Evolutionary conservation across 2,329 filamentous ascomycete species (phyloP), one percentile per base, ranked within the genome.

Genomic region (Neofusicoccum laricinum): DNA sequence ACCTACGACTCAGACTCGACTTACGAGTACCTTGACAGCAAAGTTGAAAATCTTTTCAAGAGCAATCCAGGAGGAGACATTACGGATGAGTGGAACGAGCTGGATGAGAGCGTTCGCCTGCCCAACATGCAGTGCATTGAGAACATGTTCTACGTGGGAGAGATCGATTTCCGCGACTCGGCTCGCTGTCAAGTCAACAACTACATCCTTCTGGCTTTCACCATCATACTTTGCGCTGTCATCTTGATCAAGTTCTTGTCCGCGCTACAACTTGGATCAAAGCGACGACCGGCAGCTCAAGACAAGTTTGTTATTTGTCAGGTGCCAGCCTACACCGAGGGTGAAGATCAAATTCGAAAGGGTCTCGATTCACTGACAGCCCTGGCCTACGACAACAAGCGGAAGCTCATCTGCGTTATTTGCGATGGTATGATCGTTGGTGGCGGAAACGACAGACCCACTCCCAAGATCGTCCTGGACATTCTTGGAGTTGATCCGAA

Each of bases 261-360:
- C 61, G 95, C 95, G 12, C 84, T 99, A 46, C 95, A 97, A 72
- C 91, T 99, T 66, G 93, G 94, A 50, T 93, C 93, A 4, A 97
- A 97, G 81, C 87, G 91, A 65, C 89, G 92, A 17, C 95, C 95
- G 2, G 85, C 90, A 5, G 90, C 93, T 41, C 95, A 98, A 77
- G 95, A 99, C 78, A 99, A 98, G 76, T 99, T 99, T 71, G 93
- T 99, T 71, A 98, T 99, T 69, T 98, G 95, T 78, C 93, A 97
- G 77, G 93, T 99, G 36, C 95, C 95, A 10, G 95, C 95, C 4
- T 99, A 99, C 74, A 99, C 95, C 0, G 95, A 99, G 81, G 95
- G 93, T 71, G 95, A 99, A 82, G 95, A 99, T 71, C 94, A 93
- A 3, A 82, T 99, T 8, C 86, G 95, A 63, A 96, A 97, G 74